Evolutionary conservation across 2,329 filamentous ascomycete genomes (phyloP).

Genomic region (Endocalyx cinctus): DNA sequence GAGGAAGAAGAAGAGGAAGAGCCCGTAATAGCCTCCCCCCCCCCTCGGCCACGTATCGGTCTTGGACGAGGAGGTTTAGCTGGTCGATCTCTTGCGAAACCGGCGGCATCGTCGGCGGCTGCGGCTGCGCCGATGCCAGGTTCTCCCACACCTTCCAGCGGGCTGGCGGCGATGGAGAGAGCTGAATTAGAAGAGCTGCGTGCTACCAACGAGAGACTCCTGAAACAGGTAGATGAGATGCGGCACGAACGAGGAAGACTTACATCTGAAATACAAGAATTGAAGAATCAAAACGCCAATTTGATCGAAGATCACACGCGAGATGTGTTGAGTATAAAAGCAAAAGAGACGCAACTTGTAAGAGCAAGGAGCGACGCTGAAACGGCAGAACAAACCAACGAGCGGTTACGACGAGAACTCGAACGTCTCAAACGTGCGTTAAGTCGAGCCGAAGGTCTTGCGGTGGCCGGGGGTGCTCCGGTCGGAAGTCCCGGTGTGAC

Average conservation of each 20-base stretch:
- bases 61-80: slow-evolving; percentile 78
- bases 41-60: slow-evolving; percentile 58
- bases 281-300: slow-evolving; percentile 95
- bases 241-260: slow-evolving; percentile 78
- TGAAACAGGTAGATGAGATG: slow-evolving; percentile 72
- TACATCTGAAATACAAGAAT: slow-evolving; percentile 81
- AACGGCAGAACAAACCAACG: slow-evolving; percentile 79
- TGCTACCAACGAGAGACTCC: slow-evolving; percentile 73
- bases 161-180: slow-evolving; percentile 73
- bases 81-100: slow-evolving; percentile 78
- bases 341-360: slow-evolving; percentile 95
- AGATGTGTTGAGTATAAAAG: slow-evolving; percentile 93
- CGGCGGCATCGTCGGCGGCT: slow-evolving; percentile 49
- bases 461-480: slow-evolving; percentile 30
- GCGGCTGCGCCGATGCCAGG: slow-evolving; percentile 44
- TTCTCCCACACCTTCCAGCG: slow-evolving; percentile 57
- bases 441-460: slow-evolving; percentile 53
- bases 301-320: slow-evolving; percentile 96
- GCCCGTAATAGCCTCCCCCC: slow-evolving; percentile 42
- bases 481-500: slow-evolving; percentile 38
- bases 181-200: slow-evolving; percentile 91
- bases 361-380: slow-evolving; percentile 87
- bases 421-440: slow-evolving; percentile 90
- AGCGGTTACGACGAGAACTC: slow-evolving; percentile 79
- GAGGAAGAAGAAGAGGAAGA: slow-evolving; percentile 52